Percentiles rank a stretch among this genome's conserved stretches.
These are phyloP conservation scores for Venturia effusa DNA, from an alignment of 2,329 filamentous ascomycete genomes.

Conservation along the genomic window DNA sequence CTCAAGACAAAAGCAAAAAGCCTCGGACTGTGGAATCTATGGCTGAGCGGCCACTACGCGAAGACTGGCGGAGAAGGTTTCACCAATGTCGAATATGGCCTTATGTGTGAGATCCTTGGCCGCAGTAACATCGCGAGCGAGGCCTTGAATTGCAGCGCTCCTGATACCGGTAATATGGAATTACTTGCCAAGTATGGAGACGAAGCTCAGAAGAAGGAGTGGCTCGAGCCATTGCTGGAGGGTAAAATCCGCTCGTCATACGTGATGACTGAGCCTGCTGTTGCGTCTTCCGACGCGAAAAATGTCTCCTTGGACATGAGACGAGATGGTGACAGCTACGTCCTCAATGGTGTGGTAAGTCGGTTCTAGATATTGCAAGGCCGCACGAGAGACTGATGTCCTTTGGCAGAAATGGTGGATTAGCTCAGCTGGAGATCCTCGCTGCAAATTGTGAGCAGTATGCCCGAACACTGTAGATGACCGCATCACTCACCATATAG, in stretches of 20 bases:
- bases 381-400: neutral
- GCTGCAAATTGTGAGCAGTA: constrained; percentile 55
- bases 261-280: constrained; percentile 84
- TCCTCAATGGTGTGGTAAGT: constrained; percentile 73
- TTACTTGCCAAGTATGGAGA: constrained; percentile 86
- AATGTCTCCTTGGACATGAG: constrained; percentile 81
- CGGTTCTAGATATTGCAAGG: neutral
- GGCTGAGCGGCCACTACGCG: constrained; percentile 88
- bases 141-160: constrained; percentile 80
- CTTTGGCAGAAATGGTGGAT: constrained; percentile 92
- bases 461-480: neutral
- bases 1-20: constrained; percentile 74
- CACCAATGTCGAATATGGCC: constrained; percentile 89
- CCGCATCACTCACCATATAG: neutral
- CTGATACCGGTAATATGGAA: constrained; percentile 57
- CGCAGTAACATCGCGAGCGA: constrained; percentile 63
- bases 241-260: constrained; percentile 83
- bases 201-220: constrained; percentile 71
- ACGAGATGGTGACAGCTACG: constrained; percentile 75
- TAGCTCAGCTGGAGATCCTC: constrained; percentile 82
- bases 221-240: constrained; percentile 70
- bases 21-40: constrained; percentile 96
- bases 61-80: constrained; percentile 91
- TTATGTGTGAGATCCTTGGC: constrained; percentile 94
- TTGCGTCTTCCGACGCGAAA: constrained; percentile 81